Conservation (phyloP, 1,284 basidiomycete genomes). For the Hemileia vastatrix region DNA sequence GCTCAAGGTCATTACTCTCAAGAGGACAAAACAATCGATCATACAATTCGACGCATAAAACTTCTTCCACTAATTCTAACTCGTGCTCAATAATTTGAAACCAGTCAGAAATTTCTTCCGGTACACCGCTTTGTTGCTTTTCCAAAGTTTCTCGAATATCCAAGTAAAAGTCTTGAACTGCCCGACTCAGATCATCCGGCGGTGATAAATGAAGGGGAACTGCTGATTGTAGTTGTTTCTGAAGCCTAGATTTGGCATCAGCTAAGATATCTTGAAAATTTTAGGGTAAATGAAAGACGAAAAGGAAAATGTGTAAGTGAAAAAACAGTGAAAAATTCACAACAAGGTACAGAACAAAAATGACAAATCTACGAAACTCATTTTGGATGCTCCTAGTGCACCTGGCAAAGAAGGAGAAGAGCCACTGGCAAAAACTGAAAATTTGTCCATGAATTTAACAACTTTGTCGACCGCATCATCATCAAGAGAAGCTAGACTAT, state of each 20-base stretch:
- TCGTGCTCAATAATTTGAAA: constrained; percentile 17
- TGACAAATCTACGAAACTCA: neutral
- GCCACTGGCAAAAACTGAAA: constrained; percentile 3
- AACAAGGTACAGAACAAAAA: neutral
- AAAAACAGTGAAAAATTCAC: neutral
- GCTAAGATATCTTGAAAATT: no score
- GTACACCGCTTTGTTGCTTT: constrained; percentile 1
- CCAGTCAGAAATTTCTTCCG: neutral
- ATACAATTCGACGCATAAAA: constrained; percentile 15
- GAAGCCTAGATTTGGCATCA: no score
- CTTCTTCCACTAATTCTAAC: constrained; percentile 20
- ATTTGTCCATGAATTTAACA: constrained; percentile 1
- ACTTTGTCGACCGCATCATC: constrained; percentile 5
- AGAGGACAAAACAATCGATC: constrained; percentile 22
- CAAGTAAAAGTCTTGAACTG: constrained; percentile 11
- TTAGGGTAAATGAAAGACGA: no score
- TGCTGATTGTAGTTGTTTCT: no score
- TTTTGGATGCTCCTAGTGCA: neutral
- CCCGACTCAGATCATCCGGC: neutral
- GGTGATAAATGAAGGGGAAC: constrained; percentile 7
- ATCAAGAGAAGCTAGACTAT: constrained; percentile 13
- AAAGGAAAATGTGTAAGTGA: neutral
- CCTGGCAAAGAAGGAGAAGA: neutral
- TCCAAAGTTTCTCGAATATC: constrained; percentile 5
- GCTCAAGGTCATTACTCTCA: neutral